Evolutionary conservation across 805 yeast species (phyloP), one percentile per base, ranked within the genome.

Genomic region (Phaffomyces antillensis): DNA sequence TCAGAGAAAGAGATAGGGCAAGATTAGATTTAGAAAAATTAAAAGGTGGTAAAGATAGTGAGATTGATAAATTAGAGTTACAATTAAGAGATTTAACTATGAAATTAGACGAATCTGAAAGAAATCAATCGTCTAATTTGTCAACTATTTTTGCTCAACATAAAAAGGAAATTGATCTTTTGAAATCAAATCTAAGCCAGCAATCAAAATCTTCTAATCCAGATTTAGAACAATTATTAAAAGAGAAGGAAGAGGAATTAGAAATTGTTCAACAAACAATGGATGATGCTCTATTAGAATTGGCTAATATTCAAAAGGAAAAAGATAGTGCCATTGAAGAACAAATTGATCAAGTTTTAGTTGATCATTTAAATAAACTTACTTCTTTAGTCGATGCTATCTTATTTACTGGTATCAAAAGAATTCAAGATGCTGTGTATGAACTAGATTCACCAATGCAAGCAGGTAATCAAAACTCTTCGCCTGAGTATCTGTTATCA

Each of bases 1-100:
- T 89, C 45, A 76, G 93, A 49, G 96, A 88, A 60, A 78, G 96
- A 46, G 96, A 88, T 59, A 75, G 95, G 40, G 95, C 96, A 1
- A 75, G 91, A 57, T 70, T 88, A 53, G 96, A 88, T 47, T 66
- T 87, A 36, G 96, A 86, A 51, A 75, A 86, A 52, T 59, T 75
- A 11, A 78, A 74, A 53, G 89, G 86, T 10, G 68, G 76, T 36
- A 81, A 81, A 52, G 80, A 76, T 44, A 77, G 70, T 48, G 86
- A 83, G 52, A 73, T 79, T 47, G 91, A 83, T 52, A 72, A 67
- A 49, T 68, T 86, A 26, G 80, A 81, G 53, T 68, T 87, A 3
- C 81, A 83, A 52, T 59, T 85, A 36, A 71, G 87, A 48, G 79
- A 79, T 44, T 64, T 81, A 46, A 76, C 79, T 48, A 73, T 74